phyloP scores from a whole-genome alignment of 108 stramenopile species.

The Parietichytrium sp. region DNA sequence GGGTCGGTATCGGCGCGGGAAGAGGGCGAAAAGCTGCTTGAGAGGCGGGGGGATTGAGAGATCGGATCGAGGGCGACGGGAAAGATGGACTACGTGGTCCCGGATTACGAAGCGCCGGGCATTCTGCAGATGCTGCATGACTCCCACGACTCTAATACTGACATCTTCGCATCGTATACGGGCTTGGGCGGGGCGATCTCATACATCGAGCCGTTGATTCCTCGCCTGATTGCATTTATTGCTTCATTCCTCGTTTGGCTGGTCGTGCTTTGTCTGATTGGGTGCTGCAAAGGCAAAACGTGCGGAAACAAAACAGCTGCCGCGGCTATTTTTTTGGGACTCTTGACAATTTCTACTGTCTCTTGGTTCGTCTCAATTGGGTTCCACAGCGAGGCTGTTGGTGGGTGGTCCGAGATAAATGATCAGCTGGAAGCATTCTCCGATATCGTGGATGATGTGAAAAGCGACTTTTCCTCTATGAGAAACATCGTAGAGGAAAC shows the following conservation, averaged over 20 bases:
- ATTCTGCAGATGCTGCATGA: background rate
- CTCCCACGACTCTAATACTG: background rate
- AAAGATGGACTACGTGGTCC: background rate
- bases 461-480: too few relatives aligned
- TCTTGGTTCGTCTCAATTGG: constrained; percentile 20
- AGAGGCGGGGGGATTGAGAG: too few relatives aligned
- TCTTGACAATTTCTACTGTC: background rate
- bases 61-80: too few relatives aligned
- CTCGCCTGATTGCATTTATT: background rate
- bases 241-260: background rate
- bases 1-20: too few relatives aligned
- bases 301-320: background rate
- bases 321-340: background rate
- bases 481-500: too few relatives aligned
- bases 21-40: too few relatives aligned
- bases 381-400: background rate
- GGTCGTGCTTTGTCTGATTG: background rate
- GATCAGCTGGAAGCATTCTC: too few relatives aligned
- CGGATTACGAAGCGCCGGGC: background rate
- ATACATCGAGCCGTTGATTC: too few relatives aligned
- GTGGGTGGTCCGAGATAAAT: too few relatives aligned
- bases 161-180: background rate
- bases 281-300: background rate
- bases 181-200: too few relatives aligned
- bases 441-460: too few relatives aligned